A percentile compares a stretch with the other conserved stretches of the same genome.
Conservation (phyloP, 495 filamentous ascomycete genomes). For the Daldinia concentrica region DNA sequence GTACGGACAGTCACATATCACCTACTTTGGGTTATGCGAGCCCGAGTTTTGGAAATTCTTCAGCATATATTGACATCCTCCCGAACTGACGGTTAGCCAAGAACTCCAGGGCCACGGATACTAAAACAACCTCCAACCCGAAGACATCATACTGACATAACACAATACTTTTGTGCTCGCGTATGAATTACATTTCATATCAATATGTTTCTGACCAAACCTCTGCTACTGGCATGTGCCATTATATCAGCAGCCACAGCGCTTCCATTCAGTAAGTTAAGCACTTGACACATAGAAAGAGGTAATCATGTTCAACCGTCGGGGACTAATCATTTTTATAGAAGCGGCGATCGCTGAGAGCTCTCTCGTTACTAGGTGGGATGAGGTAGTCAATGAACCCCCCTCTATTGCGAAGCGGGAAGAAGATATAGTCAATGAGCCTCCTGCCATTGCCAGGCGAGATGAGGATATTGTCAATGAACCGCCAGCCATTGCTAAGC, state of each 20-base stretch:
- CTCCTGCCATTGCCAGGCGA: background rate
- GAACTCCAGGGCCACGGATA: slow-evolving; percentile 3
- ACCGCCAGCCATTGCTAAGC: background rate
- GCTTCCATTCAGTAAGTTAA: slow-evolving; percentile 1
- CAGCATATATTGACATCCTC: slow-evolving; percentile 4
- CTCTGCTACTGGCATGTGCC: background rate
- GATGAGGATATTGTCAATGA: background rate
- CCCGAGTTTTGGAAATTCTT: background rate
- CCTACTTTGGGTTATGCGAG: background rate
- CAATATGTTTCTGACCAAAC: background rate
- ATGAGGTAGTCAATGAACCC: background rate
- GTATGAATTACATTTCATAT: background rate
- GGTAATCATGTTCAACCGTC: background rate
- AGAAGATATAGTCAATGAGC: background rate
- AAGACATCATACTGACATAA: background rate
- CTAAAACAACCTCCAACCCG: background rate
- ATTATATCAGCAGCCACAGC: slow-evolving; percentile 1
- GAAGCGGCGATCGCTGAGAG: background rate
- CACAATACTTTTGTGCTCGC: background rate
- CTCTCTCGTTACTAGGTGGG: background rate
- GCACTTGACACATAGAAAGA: background rate
- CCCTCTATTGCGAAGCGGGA: background rate
- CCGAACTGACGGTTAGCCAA: background rate
- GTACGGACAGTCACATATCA: background rate
- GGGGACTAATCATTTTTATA: background rate